Conservation (phyloP, 495 filamentous ascomycete species). For the Rhypophila decipiens region DNA sequence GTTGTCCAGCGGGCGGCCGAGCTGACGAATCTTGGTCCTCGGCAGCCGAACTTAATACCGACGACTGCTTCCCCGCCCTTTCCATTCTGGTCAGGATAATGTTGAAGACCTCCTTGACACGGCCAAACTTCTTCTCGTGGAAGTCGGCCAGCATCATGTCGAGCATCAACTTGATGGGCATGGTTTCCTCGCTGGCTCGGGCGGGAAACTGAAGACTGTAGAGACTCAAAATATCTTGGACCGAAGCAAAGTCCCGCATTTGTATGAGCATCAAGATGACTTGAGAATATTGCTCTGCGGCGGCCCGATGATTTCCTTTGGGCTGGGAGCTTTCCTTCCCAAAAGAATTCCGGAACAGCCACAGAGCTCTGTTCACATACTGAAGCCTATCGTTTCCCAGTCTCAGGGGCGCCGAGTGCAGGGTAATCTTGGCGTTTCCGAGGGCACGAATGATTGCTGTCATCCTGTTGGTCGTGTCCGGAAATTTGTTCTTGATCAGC, state of each 20-base stretch:
- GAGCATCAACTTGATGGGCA: conserved; percentile 54
- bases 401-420: too few species aligned
- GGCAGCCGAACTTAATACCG: too few species aligned
- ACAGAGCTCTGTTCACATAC: conserved; percentile 23
- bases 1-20: conserved; percentile 6
- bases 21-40: background rate
- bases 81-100: conserved; percentile 44
- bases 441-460: conserved; percentile 29
- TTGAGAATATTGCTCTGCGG: background rate
- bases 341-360: conserved; percentile 13
- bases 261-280: background rate
- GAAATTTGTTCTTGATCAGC: conserved; percentile 25
- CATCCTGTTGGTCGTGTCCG: conserved; percentile 22
- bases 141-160: conserved; percentile 60
- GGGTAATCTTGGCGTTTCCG: conserved; percentile 26
- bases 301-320: background rate
- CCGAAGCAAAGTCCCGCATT: conserved; percentile 35
- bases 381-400: conserved; percentile 11
- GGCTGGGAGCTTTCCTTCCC: background rate
- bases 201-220: conserved; percentile 36
- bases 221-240: conserved; percentile 45
- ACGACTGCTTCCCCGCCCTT: conserved; percentile 18
- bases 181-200: conserved; percentile 15
- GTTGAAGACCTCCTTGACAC: conserved; percentile 61
- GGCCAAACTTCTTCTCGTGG: conserved; percentile 46